These are phyloP conservation scores for Bremia lactucae DNA, from an alignment of 352 stramenopile genomes.

Conservation along the genomic window DNA sequence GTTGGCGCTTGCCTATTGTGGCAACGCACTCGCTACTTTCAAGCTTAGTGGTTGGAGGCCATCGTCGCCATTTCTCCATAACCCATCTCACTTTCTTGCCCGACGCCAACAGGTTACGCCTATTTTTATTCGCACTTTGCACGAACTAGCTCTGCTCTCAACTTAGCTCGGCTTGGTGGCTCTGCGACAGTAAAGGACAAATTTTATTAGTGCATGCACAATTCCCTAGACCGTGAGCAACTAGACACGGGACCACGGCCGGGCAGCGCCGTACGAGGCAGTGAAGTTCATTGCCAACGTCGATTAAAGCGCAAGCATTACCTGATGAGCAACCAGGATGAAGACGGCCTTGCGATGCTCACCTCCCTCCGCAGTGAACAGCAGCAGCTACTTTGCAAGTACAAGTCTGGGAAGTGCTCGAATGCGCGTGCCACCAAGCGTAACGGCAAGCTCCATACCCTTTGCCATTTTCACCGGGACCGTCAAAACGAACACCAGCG, in stretches of 20 bases:
- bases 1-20: conserved; percentile 28
- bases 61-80: conserved; percentile 9
- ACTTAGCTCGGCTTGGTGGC: background rate
- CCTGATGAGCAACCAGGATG: conserved; percentile 24
- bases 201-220: conserved; percentile 18
- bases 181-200: conserved; percentile 5
- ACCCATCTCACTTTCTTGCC: conserved; percentile 23
- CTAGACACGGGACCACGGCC: conserved; percentile 20
- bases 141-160: conserved; percentile 5
- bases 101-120: conserved; percentile 12
- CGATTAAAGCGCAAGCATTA: conserved; percentile 22
- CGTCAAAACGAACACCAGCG: conserved; percentile 80
- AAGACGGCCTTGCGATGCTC: conserved; percentile 24
- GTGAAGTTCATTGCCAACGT: conserved; percentile 22
- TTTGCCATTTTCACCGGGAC: conserved; percentile 78
- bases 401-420: conserved; percentile 80
- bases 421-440: conserved; percentile 77
- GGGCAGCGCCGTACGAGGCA: conserved; percentile 20
- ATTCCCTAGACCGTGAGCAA: conserved; percentile 18
- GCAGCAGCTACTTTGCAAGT: conserved; percentile 63
- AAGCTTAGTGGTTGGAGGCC: conserved; percentile 20
- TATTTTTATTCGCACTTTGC: conserved; percentile 2
- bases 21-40: conserved; percentile 32
- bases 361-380: conserved; percentile 26
- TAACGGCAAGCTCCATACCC: conserved; percentile 75